Conservation (phyloP, 208 protist genomes). For the Trypanosoma vivax region DNA sequence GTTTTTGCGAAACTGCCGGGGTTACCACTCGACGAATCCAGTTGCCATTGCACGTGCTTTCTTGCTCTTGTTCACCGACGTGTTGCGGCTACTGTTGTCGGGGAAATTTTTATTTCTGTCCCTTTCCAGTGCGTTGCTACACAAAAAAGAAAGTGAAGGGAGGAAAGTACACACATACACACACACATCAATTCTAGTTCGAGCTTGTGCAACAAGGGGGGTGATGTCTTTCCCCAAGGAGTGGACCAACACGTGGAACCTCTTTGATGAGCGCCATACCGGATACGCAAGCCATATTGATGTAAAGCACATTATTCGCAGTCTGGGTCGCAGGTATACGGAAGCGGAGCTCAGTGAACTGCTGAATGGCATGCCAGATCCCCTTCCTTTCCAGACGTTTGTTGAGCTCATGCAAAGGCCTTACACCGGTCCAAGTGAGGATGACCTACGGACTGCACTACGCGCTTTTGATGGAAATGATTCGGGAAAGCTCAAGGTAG, state of each 20-base stretch:
- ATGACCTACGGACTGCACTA: slow-evolving; percentile 77
- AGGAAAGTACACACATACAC: neutral
- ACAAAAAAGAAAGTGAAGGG: neutral
- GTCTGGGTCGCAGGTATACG: slow-evolving; percentile 80
- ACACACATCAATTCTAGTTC: neutral
- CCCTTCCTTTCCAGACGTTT: slow-evolving; percentile 54
- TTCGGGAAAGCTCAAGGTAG: slow-evolving; percentile 57
- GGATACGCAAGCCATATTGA: slow-evolving; percentile 63
- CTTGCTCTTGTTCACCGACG: too few species aligned
- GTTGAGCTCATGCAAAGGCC: slow-evolving; percentile 82
- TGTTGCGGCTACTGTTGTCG: too few species aligned
- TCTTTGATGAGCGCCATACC: slow-evolving; percentile 80
- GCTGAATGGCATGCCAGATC: slow-evolving; percentile 51
- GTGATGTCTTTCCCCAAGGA: slow-evolving; percentile 49
- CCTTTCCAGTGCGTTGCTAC: too few species aligned
- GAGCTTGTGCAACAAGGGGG: neutral
- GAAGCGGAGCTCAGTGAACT: slow-evolving; percentile 85
- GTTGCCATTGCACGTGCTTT: too few species aligned
- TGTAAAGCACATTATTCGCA: slow-evolving; percentile 86
- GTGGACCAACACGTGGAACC: slow-evolving; percentile 84
- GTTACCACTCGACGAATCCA: too few species aligned
- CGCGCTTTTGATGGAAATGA: slow-evolving; percentile 77
- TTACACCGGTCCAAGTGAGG: slow-evolving; percentile 81
- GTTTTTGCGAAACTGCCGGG: too few species aligned
- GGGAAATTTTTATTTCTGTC: too few species aligned